A percentile compares a stretch with the other conserved stretches of the same genome.
These are phyloP conservation scores for Myxozyma nipponensis DNA, from an alignment of 805 yeast genomes.

Conservation along the genomic window DNA sequence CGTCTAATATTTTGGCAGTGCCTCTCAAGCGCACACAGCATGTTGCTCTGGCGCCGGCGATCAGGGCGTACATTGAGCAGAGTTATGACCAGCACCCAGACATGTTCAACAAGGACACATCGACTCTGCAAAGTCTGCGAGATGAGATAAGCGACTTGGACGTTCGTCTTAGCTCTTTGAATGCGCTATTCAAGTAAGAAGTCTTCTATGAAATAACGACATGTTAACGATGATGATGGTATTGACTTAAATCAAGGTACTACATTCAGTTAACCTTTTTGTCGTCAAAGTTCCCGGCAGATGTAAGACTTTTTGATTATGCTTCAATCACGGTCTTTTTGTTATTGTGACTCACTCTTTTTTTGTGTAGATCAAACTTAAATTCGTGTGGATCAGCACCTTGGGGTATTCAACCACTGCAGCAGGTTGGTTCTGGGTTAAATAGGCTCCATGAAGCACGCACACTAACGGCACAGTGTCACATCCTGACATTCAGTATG, in stretches of 20 bases:
- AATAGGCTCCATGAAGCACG: not conserved
- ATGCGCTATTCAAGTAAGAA: conserved; percentile 10
- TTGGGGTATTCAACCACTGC: conserved; percentile 54
- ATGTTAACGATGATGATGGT: not conserved
- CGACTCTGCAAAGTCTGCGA: conserved; percentile 45
- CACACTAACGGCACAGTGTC: conserved; percentile 31
- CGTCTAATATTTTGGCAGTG: conserved; percentile 40
- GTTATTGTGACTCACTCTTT: no score
- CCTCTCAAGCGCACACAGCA: conserved; percentile 42
- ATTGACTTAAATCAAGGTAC: conserved; percentile 43
- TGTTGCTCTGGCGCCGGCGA: conserved; percentile 36
- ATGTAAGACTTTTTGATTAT: conserved; percentile 35
- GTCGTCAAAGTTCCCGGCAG: conserved; percentile 58
- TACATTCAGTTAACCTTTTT: conserved; percentile 45
- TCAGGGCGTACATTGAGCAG: conserved; percentile 40
- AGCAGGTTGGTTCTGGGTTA: no score
- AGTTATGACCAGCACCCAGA: conserved; percentile 42
- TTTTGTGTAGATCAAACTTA: conserved; percentile 34
- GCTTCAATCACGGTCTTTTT: not conserved
- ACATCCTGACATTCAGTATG: conserved; percentile 52
- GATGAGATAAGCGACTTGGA: conserved; percentile 40
- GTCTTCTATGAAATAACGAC: no score
- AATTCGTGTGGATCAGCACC: conserved; percentile 71
- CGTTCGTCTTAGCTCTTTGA: conserved; percentile 39
- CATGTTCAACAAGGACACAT: conserved; percentile 36